Base-by-base conservation (phyloP, 2,329 filamentous ascomycete species). In the Coniochaeta prunicola region DNA sequence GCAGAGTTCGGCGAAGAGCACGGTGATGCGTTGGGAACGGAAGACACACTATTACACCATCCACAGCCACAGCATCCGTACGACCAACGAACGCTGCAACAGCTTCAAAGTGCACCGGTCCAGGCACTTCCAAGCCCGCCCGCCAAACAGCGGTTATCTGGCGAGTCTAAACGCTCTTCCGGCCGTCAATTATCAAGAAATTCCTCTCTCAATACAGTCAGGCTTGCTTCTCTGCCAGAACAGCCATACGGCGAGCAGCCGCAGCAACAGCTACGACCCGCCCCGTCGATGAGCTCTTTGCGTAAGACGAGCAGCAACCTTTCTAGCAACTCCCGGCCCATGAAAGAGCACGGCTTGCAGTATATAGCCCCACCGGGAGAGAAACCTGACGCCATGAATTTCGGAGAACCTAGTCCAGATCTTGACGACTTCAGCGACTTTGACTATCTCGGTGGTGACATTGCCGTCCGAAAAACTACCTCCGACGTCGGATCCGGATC, bases 1-100 rank as follows among this genome's bases (percentile, higher is more conserved):
- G 70, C 74, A 24, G 76, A 79, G 60, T 71, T 74, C 15, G 75
- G 77, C 31, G 76, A 74, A 33, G 70, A 71, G 36, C 33, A 62
- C 26, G 63, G 56, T 4, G 36, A 42, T 24, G 19, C 17, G 3
- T 3, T 12, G 5, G 54, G n/a, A 12, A 31, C 19, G 17, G 33
- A 26, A 24, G 33, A 13, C 2, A 24, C 19, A 13, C 17, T n/a
- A 7, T 24, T 40, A 33, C 21, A 56, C 30, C 54, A 42, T 5
- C 33, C n/a, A 12, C 26, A 26, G n/a, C 54, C 33, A 10, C 34
- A 56, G 21, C 54, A 34, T 34, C 30, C 9, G 9, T 55, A 34
- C 30, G 30, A 6, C 17, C 53, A 33, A 6, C 26, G 17, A 9
- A 33, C 30, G 17, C 17, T 55, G 10, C 53, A 55, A 15, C 53